Evolutionary conservation across 768 basidiomycete genomes (phyloP).

Genomic region (Mycena rebaudengoi): DNA sequence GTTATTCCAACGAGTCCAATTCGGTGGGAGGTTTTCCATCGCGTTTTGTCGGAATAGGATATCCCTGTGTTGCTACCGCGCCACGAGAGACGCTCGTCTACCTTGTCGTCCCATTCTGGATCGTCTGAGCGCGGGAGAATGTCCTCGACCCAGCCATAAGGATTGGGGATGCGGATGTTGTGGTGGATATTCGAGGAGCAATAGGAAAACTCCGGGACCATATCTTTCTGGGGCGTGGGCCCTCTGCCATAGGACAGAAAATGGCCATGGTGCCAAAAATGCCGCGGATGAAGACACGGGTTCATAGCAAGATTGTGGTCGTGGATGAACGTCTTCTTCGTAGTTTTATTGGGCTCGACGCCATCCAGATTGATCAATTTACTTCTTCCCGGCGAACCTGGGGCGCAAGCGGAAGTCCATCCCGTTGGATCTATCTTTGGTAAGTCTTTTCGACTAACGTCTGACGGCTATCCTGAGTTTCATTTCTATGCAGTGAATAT

Average conservation of each 20-base stretch:
- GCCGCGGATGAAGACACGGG: slow-evolving; percentile 55
- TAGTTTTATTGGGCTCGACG: slow-evolving; percentile 39
- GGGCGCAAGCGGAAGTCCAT: slow-evolving; percentile 52
- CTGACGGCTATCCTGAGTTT: no score
- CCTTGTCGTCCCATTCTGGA: slow-evolving; percentile 70
- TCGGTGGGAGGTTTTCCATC: slow-evolving; percentile 63
- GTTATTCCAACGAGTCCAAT: slow-evolving; percentile 53
- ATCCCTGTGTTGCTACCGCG: slow-evolving; percentile 81
- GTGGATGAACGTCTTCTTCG: slow-evolving; percentile 57
- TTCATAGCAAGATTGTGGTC: slow-evolving; percentile 58
- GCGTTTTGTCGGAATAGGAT: slow-evolving; percentile 42
- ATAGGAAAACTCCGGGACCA: slow-evolving; percentile 63
- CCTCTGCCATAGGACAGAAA: slow-evolving; percentile 58
- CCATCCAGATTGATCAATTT: slow-evolving; percentile 42
- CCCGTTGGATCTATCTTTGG: slow-evolving; percentile 42
- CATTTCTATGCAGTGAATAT: neutral
- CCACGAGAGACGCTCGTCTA: slow-evolving; percentile 72
- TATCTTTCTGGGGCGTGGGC: slow-evolving; percentile 48
- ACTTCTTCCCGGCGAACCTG: slow-evolving; percentile 46
- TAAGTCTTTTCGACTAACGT: slow-evolving; percentile 37
- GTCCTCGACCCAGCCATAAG: slow-evolving; percentile 58
- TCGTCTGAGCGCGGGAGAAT: slow-evolving; percentile 54
- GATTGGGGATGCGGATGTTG: slow-evolving; percentile 60
- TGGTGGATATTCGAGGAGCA: slow-evolving; percentile 61
- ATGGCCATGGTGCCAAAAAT: slow-evolving; percentile 59